Evolutionary conservation across 768 basidiomycete genomes (phyloP), one percentile per base, ranked within the genome.

Genomic region (Lentinula sp.): DNA sequence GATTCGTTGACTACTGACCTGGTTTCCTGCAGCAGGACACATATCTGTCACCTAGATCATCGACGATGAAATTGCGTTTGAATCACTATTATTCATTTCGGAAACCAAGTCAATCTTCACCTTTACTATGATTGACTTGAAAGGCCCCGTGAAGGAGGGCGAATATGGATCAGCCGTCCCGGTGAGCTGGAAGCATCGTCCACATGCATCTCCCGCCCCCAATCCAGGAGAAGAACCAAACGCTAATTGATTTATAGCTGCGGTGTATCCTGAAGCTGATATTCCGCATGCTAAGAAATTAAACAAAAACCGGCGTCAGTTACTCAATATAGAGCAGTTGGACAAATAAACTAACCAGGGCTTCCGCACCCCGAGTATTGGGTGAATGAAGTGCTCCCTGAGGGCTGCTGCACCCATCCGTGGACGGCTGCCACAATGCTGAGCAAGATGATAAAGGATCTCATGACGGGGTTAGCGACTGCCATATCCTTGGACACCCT

Each of bases 191-290:
- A 86, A 85, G 74, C 85, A 85, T 42, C 84, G 81, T 12, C 84
- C 85, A 63, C 84, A 86, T 15, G 81, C 85, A 69, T 84, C 84
- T 15, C 85, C 84, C 2, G 82, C 70, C 9, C 83, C 84, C 0
- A 71, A 32, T 0, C 83, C 82, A 23, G 83, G 79, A 16, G 68
- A 54, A 9, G 81, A 72, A 39, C 84, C 84, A 62, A 83, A 86
- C 0, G 83, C 72, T 18, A 85, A 76, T 70, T 85, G 83, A 68
- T 76, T 83, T 15, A 85, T 77, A 4, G 84, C 84, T 13, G 84
- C 83, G 6, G 81, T 83, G 68, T 71, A 84, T 5, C 84, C 84
- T 32, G 66, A 69, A 3, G 77, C 81, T n/a, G 74, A 64, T 62
- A 76, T 73, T 6, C 85, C 84, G 65, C 85, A 85, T n/a, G 83